A percentile compares a stretch with the other conserved stretches of the same genome.
These are phyloP conservation scores for Przewalskia tangutica DNA, from an alignment of 257 asterid genomes.

Conservation along the genomic window DNA sequence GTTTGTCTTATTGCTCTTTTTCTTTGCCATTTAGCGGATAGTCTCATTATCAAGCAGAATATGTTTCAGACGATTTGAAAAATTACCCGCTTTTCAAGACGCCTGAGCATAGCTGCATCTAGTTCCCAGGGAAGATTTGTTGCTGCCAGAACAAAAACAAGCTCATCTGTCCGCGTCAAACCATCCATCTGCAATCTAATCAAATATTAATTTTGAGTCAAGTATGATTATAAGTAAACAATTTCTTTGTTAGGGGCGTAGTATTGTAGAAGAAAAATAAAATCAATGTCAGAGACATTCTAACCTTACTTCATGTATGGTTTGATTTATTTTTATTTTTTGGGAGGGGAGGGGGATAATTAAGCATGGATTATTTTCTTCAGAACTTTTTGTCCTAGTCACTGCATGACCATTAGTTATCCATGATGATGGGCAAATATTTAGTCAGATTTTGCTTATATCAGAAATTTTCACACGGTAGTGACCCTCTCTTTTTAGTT, in stretches of 20 bases:
- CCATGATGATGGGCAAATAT: background rate
- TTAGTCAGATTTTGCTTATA: background rate
- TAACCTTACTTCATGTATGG: background rate
- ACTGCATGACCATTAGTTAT: background rate
- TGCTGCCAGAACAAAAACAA: slow-evolving; percentile 95
- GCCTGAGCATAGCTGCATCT: slow-evolving; percentile 98
- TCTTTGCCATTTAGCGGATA: background rate
- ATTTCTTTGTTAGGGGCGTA: background rate
- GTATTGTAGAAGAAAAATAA: background rate
- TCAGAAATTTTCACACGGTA: background rate
- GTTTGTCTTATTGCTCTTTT: background rate
- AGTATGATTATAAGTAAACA: background rate
- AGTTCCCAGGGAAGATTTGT: slow-evolving; percentile 99
- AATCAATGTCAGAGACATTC: background rate
- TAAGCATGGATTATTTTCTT: background rate
- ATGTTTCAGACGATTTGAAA: background rate
- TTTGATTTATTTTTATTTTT: background rate
- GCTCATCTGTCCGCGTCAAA: slow-evolving; percentile 73
- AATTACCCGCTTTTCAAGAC: slow-evolving; percentile 87
- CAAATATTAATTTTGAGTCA: slow-evolving; percentile 18
- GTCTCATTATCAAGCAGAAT: background rate
- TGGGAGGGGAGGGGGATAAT: background rate
- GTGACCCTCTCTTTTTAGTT: background rate
- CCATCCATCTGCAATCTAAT: slow-evolving; percentile 93
- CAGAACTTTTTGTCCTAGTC: background rate